These are phyloP conservation scores for Fusarium domesticum DNA, from an alignment of 2,329 filamentous ascomycete species.

Conservation along the genomic window DNA sequence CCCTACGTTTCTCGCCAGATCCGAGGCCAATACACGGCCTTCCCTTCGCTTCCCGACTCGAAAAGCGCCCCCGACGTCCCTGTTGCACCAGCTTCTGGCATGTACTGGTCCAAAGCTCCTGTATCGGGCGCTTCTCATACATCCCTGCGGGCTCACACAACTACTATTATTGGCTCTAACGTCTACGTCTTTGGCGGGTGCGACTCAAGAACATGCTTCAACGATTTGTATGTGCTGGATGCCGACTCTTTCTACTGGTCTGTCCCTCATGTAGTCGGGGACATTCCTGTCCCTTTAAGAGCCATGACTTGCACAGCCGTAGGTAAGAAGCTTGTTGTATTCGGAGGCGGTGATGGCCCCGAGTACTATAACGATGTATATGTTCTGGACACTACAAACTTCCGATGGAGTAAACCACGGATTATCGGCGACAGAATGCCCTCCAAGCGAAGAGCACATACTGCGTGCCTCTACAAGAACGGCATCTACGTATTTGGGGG, in stretches of 20 bases:
- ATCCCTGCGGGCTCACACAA: constrained; percentile 63
- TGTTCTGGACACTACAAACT: constrained; percentile 68
- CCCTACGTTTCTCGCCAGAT: constrained; percentile 26
- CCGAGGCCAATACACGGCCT: constrained; percentile 45
- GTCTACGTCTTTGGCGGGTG: constrained; percentile 69
- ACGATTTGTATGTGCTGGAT: constrained; percentile 66
- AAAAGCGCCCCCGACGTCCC: constrained; percentile 57
- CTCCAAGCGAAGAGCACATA: constrained; percentile 63
- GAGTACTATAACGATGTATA: constrained; percentile 72
- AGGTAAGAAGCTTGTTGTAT: constrained; percentile 67
- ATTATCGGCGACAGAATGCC: constrained; percentile 58
- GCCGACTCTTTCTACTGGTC: constrained; percentile 70
- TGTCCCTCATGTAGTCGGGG: constrained; percentile 60
- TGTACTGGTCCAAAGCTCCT: constrained; percentile 69
- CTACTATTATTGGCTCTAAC: constrained; percentile 63
- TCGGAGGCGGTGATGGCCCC: constrained; percentile 67
- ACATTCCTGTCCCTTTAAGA: constrained; percentile 61
- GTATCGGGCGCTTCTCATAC: constrained; percentile 61
- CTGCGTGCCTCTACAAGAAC: constrained; percentile 68
- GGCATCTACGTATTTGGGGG: constrained; percentile 71
- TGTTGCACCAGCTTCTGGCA: constrained; percentile 63
- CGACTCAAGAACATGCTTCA: constrained; percentile 65
- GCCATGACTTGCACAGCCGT: constrained; percentile 72
- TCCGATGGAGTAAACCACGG: constrained; percentile 61
- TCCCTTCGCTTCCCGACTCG: constrained; percentile 57